Evolutionary conservation across 805 yeast genomes (phyloP), one percentile per base, ranked within the genome.

Genomic region (Tetrapisispora namnaoensis): DNA sequence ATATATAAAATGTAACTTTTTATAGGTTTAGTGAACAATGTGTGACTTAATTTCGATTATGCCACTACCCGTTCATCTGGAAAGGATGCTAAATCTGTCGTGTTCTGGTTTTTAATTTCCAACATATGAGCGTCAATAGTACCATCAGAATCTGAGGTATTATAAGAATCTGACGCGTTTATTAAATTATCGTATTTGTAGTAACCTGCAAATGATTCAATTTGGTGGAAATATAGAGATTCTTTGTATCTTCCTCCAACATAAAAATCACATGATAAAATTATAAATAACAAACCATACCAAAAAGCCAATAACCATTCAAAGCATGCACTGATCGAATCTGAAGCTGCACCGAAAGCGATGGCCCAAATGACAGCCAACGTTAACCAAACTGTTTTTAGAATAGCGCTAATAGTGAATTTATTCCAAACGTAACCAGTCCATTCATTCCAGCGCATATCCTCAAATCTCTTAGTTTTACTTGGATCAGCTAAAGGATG

Each of bases 261-360:
- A 56, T 76, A 74, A 55, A 89, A 73, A 62, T 91, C 97, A 51
- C 77, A 73, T 1, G 84, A 69, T 63, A 90, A 72, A 49, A 82
- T 68, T 4, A 82, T 60, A 54, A 82, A 76, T 51, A 85, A 71
- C 34, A 82, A 57, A 3, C 95, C 93, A 61, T 85, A 90, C 80
- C 86, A 82, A 66, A 82, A 90, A n/a, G 91, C 81, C 40, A 90
- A 66, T 3, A 81, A 61, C 98, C 98, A 91, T 67, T 91, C 98
- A 61, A 84, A 79, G 20, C 73, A 70, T 0, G 89, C 89, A 38
- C 81, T 73, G 32, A 74, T 69, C 3, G 75, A 76, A 53, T 75
- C 70, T 37, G 67, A 59, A 8, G 67, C 58, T 3, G 65, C 72
- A n/a, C 79, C 88, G 54, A 87, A 91, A 32, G 78, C 73, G 24